Conservation (phyloP, 2,329 filamentous ascomycete genomes). For the Colletotrichum tofieldiae region DNA sequence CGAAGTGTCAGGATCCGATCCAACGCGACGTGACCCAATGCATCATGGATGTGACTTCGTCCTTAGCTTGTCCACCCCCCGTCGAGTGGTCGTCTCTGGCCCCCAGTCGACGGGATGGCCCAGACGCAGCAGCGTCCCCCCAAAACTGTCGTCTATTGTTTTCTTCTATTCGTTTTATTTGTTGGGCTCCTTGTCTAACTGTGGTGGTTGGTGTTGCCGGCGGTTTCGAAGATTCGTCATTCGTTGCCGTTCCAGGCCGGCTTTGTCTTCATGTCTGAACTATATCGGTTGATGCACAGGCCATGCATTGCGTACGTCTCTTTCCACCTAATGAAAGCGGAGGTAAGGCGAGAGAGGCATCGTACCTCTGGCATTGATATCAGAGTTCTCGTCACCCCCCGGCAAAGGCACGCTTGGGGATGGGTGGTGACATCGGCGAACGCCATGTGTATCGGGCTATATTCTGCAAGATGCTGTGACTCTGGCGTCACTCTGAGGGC, state of each 20-base stretch:
- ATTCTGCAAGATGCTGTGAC: conserved; percentile 42
- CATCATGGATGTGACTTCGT: conserved; percentile 33
- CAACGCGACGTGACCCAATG: conserved; percentile 32
- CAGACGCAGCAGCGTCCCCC: not conserved
- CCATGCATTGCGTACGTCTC: conserved; percentile 7
- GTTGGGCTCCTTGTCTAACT: not conserved
- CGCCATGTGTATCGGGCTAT: conserved; percentile 16
- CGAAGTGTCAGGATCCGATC: conserved; percentile 37
- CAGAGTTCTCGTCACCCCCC: conserved; percentile 7
- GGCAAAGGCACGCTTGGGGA: conserved; percentile 5
- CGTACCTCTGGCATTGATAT: conserved; percentile 20
- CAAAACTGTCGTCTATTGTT: not conserved
- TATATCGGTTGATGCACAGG: conserved; percentile 8
- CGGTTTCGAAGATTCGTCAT: conserved; percentile 20
- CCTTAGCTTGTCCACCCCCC: not conserved
- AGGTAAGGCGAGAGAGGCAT: not conserved
- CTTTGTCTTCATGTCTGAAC: not conserved
- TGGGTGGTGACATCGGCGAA: conserved; percentile 31
- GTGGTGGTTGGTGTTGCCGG: not conserved
- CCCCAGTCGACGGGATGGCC: conserved; percentile 7
- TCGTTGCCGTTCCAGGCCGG: conserved; percentile 5
- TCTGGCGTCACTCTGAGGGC: conserved; percentile 38
- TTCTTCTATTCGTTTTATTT: not conserved
- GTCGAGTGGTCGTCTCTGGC: not conserved
- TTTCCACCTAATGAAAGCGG: not conserved